Evolutionary conservation across 1,284 basidiomycete genomes (phyloP).

Genomic region (Heterobasidion irregulare): DNA sequence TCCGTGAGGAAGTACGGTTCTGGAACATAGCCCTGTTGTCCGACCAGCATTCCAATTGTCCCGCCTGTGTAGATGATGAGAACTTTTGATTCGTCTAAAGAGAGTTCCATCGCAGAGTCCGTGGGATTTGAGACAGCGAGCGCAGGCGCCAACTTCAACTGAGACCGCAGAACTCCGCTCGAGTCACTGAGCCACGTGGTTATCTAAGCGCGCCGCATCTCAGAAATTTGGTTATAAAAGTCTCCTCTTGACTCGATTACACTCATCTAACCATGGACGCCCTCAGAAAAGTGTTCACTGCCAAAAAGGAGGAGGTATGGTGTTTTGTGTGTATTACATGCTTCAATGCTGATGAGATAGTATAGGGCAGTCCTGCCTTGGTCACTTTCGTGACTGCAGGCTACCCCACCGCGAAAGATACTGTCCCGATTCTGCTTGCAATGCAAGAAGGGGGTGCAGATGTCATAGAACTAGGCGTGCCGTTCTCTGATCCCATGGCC

Average conservation of each 20-base stretch:
- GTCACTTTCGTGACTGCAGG: conserved; percentile 92
- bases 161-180: no score
- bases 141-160: no score
- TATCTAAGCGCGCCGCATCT: neutral
- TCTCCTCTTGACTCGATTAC: conserved; percentile 12
- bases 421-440: conserved; percentile 83
- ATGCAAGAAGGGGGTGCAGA: conserved; percentile 93
- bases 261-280: conserved; percentile 52
- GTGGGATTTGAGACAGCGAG: neutral
- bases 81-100: conserved; percentile 66
- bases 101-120: conserved; percentile 33
- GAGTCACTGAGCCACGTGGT: neutral
- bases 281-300: conserved; percentile 66
- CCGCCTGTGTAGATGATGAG: conserved; percentile 82
- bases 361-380: conserved; percentile 63
- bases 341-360: conserved; percentile 1
- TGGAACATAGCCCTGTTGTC: conserved; percentile 75
- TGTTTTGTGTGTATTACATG: neutral
- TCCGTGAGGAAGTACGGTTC: conserved; percentile 84
- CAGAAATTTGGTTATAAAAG: conserved; percentile 8
- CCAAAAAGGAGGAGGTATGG: conserved; percentile 59
- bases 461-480: conserved; percentile 93
- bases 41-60: conserved; percentile 82
- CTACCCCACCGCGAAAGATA: conserved; percentile 72
- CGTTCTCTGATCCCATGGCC: conserved; percentile 95